These are phyloP conservation scores for Niebla homalea DNA, from an alignment of 495 filamentous ascomycete species.

Conservation along the genomic window DNA sequence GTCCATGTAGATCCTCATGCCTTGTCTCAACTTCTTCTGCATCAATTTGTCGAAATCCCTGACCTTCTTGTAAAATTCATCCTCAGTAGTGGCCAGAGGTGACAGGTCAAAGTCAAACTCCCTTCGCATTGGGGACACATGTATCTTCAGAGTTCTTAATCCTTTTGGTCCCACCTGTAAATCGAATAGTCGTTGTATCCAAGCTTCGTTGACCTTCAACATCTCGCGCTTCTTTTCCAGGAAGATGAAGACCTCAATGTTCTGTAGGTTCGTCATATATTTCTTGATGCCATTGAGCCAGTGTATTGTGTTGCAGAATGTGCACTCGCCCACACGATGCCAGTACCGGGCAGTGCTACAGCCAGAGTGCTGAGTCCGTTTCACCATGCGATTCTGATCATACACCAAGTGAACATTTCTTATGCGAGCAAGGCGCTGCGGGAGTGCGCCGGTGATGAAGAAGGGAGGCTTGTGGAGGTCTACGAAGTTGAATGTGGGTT, in stretches of 20 bases:
- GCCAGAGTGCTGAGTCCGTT: neutral
- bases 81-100: neutral
- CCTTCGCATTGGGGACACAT: neutral
- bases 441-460: slow-evolving; percentile 9
- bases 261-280: slow-evolving; percentile 7
- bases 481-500: slow-evolving; percentile 9
- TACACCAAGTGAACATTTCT: slow-evolving; percentile 9
- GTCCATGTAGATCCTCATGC: neutral
- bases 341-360: slow-evolving; percentile 4
- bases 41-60: neutral
- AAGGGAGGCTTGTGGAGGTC: slow-evolving; percentile 10
- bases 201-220: slow-evolving; percentile 2
- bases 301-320: slow-evolving; percentile 6
- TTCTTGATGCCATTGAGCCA: slow-evolving; percentile 12
- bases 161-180: slow-evolving; percentile 11
- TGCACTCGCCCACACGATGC: slow-evolving; percentile 10
- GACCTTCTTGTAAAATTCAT: neutral
- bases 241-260: slow-evolving; percentile 8
- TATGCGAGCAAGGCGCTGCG: slow-evolving; percentile 11
- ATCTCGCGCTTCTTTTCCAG: slow-evolving; percentile 1
- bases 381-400: slow-evolving; percentile 5
- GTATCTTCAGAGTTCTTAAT: slow-evolving; percentile 8
- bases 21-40: neutral
- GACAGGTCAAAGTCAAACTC: neutral
- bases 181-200: slow-evolving; percentile 8